Percentiles rank a stretch among this genome's conserved stretches.
These are phyloP conservation scores for Suillus americanus DNA, from an alignment of 768 basidiomycete genomes.

Conservation along the genomic window DNA sequence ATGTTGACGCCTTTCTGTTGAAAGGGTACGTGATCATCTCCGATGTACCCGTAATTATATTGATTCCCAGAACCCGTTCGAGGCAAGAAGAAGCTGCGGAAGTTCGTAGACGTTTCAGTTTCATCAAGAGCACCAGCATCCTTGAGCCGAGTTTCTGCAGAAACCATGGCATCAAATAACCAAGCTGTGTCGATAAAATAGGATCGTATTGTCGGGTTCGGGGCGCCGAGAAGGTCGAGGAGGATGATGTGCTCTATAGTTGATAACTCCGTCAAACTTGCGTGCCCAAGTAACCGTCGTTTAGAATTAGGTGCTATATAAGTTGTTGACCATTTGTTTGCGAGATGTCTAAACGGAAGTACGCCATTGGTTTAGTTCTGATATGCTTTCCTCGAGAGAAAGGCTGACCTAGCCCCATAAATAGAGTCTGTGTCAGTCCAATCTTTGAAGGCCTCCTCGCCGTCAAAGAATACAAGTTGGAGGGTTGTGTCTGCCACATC, in stretches of 20 bases:
- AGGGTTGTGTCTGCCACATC: slow-evolving; percentile 82
- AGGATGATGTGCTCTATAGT: slow-evolving; percentile 90
- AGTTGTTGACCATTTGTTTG: slow-evolving; percentile 76
- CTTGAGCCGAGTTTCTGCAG: slow-evolving; percentile 71
- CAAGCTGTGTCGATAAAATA: slow-evolving; percentile 90
- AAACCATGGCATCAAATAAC: slow-evolving; percentile 79
- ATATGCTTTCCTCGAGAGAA: background rate
- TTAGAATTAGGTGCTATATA: slow-evolving; percentile 62
- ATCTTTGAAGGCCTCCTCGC: slow-evolving; percentile 90
- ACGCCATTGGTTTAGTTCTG: slow-evolving; percentile 1
- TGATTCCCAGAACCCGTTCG: slow-evolving; percentile 36
- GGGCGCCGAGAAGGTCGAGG: slow-evolving; percentile 86
- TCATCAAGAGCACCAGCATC: slow-evolving; percentile 61
- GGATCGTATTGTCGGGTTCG: slow-evolving; percentile 71
- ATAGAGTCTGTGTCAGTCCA: slow-evolving; percentile 92
- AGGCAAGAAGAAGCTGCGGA: slow-evolving; percentile 67
- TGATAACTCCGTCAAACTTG: slow-evolving; percentile 60
- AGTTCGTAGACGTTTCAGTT: slow-evolving; percentile 40
- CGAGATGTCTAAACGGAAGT: slow-evolving; percentile 67
- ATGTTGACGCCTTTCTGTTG: slow-evolving; percentile 78
- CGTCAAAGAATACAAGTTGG: slow-evolving; percentile 94
- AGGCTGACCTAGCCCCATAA: slow-evolving; percentile 86
- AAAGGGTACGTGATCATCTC: slow-evolving; percentile 95
- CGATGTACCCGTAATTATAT: slow-evolving; percentile 59
- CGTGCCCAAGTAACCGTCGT: slow-evolving; percentile 54